Evolutionary conservation across 306 rosid genomes (phyloP).

Genomic region (Oxytropis ochrocephala): DNA sequence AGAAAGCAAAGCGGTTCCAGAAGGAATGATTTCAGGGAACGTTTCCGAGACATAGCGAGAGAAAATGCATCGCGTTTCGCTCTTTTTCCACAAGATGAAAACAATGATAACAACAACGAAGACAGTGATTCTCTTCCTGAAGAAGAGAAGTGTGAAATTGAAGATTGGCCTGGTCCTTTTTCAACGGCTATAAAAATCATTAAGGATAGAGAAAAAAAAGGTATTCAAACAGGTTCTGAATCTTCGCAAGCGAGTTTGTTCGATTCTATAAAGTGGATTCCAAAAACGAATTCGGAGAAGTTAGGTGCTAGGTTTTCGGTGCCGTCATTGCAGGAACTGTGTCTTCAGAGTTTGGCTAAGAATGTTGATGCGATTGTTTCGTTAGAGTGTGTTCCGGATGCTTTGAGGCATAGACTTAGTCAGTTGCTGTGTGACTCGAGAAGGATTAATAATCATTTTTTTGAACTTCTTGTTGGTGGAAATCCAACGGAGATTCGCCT

Average conservation of each 20-base stretch:
- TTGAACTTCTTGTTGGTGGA: constrained; percentile 58
- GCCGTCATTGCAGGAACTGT: constrained; percentile 62
- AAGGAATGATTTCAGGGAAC: constrained; percentile 28
- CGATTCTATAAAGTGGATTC: constrained; percentile 39
- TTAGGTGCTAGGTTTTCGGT: constrained; percentile 7
- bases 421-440: constrained; percentile 69
- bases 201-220: constrained; percentile 39
- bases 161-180: constrained; percentile 97
- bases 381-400: constrained; percentile 66
- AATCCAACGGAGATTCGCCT: constrained; percentile 74
- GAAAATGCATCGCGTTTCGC: constrained; percentile 53
- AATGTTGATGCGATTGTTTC: constrained; percentile 69
- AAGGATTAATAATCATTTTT: constrained; percentile 37
- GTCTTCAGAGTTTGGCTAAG: constrained; percentile 40
- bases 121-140: constrained; percentile 3
- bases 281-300: constrained; percentile 11
- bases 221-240: not conserved
- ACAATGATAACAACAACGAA: not conserved
- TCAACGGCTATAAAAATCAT: constrained; percentile 78
- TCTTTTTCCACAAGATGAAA: constrained; percentile 18
- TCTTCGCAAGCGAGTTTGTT: constrained; percentile 23
- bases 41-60: constrained; percentile 50
- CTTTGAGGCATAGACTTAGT: constrained; percentile 58
- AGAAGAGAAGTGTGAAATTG: constrained; percentile 31
- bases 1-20: not conserved